Conservation (phyloP, 208 protist species). For the Crithidia bombi region DNA sequence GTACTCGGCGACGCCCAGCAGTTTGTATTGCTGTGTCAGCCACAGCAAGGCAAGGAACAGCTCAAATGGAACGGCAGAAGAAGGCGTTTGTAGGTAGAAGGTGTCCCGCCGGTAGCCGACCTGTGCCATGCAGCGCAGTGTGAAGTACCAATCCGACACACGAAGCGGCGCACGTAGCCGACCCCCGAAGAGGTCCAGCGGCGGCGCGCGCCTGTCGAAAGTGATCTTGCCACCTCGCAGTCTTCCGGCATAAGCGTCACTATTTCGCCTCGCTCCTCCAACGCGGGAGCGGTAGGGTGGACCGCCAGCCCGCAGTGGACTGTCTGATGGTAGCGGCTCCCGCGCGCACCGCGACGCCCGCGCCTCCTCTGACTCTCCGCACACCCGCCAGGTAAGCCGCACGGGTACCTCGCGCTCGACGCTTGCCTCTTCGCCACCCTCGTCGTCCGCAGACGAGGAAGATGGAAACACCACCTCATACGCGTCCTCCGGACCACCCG, state of each 20-base stretch:
- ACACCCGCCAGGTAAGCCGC: constrained; percentile 21
- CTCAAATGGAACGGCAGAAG: constrained; percentile 50
- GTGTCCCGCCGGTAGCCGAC: constrained; percentile 67
- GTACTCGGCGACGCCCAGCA: constrained; percentile 68
- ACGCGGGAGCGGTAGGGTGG: not conserved
- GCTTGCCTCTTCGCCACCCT: not conserved
- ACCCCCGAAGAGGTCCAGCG: constrained; percentile 14
- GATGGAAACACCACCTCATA: constrained; percentile 38
- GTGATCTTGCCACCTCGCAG: not conserved
- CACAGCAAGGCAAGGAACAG: constrained; percentile 80
- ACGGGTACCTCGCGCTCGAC: constrained; percentile 20
- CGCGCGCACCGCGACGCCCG: constrained; percentile 21
- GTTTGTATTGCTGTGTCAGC: constrained; percentile 71
- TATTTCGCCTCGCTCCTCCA: not conserved
- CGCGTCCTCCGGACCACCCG: constrained; percentile 36
- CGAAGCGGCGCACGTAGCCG: constrained; percentile 33
- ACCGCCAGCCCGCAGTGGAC: constrained; percentile 10
- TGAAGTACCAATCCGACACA: constrained; percentile 53
- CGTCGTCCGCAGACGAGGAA: constrained; percentile 13
- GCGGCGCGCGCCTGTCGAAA: not conserved
- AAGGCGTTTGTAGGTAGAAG: constrained; percentile 72
- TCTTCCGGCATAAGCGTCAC: not conserved
- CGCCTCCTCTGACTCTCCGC: constrained; percentile 21
- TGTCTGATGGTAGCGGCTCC: constrained; percentile 16
- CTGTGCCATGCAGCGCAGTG: constrained; percentile 55